Evolutionary conservation across 2,329 filamentous ascomycete species (phyloP).

Genomic region (Pseudocercospora cruenta): DNA sequence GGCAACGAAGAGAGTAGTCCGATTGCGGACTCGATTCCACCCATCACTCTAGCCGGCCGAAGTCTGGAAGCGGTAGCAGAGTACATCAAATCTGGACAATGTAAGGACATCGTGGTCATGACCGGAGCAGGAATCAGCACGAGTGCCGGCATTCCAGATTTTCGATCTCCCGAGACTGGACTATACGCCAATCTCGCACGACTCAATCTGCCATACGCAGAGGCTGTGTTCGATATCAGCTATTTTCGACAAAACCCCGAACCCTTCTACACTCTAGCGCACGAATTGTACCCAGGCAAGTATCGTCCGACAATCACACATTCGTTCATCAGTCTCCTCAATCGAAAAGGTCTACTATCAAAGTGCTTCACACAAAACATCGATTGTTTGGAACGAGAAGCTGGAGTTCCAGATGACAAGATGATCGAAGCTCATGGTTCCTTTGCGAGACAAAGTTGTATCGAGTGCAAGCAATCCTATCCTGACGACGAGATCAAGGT

Average conservation of each 20-base stretch:
- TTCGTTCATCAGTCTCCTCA: slow-evolving; percentile 80
- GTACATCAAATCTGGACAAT: slow-evolving; percentile 72
- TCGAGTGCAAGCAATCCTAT: slow-evolving; percentile 77
- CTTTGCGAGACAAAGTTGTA: slow-evolving; percentile 88
- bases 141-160: slow-evolving; percentile 79
- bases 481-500: slow-evolving; percentile 74
- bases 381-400: slow-evolving; percentile 86
- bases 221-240: slow-evolving; percentile 90
- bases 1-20: slow-evolving; percentile 78
- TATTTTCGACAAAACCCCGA: slow-evolving; percentile 84
- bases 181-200: slow-evolving; percentile 90
- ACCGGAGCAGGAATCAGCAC: slow-evolving; percentile 89
- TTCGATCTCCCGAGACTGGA: slow-evolving; percentile 88
- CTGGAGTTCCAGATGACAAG: slow-evolving; percentile 77
- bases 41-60: slow-evolving; percentile 68
- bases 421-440: slow-evolving; percentile 95
- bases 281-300: slow-evolving; percentile 88
- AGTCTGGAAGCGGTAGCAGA: slow-evolving; percentile 76
- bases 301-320: slow-evolving; percentile 89
- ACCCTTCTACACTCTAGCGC: slow-evolving; percentile 90
- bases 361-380: slow-evolving; percentile 98
- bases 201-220: slow-evolving; percentile 82
- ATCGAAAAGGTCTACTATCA: slow-evolving; percentile 74
- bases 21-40: slow-evolving; percentile 65
- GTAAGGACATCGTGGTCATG: slow-evolving; percentile 78